A percentile compares a stretch with the other conserved stretches of the same genome.
Conservation (phyloP, 768 basidiomycete species). For the Lactifluus pinguis region DNA sequence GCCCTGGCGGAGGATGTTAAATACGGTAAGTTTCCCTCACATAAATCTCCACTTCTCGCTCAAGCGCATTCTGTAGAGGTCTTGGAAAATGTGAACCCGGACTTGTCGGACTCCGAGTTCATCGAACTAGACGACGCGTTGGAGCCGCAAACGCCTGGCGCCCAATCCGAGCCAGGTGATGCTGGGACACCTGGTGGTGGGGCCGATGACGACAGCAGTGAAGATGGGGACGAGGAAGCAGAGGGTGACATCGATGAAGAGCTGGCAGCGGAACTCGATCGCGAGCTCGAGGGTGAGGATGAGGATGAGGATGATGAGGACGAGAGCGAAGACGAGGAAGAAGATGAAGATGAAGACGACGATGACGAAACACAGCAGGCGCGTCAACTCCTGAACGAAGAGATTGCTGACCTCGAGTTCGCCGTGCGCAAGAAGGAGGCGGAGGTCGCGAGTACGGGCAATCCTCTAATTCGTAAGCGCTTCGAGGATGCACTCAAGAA, state of each 20-base stretch:
- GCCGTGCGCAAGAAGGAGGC: slow-evolving; percentile 79
- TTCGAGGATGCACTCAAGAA: slow-evolving; percentile 92
- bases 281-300: slow-evolving; percentile 66
- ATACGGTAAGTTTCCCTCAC: slow-evolving; percentile 42
- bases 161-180: slow-evolving; percentile 55
- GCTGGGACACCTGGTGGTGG: slow-evolving; percentile 46
- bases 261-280: slow-evolving; percentile 78
- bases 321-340: slow-evolving; percentile 61
- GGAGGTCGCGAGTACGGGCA: slow-evolving; percentile 76
- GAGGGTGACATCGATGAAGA: slow-evolving; percentile 86
- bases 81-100: slow-evolving; percentile 85
- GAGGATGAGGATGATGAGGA: slow-evolving; percentile 51
- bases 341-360: slow-evolving; percentile 66
- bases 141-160: slow-evolving; percentile 65
- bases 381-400: slow-evolving; percentile 75
- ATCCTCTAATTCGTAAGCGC: slow-evolving; percentile 87
- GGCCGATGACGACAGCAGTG: slow-evolving; percentile 50
- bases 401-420: slow-evolving; percentile 81
- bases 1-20: slow-evolving; percentile 63
- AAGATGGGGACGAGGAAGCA: slow-evolving; percentile 45
- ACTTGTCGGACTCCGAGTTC: slow-evolving; percentile 84
- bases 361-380: slow-evolving; percentile 67
- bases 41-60: neutral
- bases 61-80: slow-evolving; percentile 42
- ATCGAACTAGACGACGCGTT: slow-evolving; percentile 55